A percentile compares a stretch with the other conserved stretches of the same genome.
These are phyloP conservation scores for Coniochaeta sp. DNA, from an alignment of 2,329 filamentous ascomycete species.

Conservation along the genomic window DNA sequence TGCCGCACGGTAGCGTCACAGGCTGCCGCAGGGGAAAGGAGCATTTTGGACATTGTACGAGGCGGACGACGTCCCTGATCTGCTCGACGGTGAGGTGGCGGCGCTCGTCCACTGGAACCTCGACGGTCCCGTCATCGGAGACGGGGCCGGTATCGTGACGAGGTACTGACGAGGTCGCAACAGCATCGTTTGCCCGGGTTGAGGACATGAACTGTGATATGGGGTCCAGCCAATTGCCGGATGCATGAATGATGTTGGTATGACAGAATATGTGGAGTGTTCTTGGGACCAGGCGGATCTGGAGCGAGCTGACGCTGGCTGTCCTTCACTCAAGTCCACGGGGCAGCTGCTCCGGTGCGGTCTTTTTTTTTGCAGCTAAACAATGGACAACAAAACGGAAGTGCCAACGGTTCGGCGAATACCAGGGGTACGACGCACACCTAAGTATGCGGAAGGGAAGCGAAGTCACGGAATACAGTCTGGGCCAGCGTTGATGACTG, in stretches of 20 bases:
- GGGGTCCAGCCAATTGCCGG: conserved; percentile 1
- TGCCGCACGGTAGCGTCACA: conserved; percentile 74
- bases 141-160: conserved; percentile 7
- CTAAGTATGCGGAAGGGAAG: neutral
- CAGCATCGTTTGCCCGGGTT: conserved; percentile 1
- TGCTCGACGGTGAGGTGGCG: conserved; percentile 30
- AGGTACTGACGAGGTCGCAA: neutral
- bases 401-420: neutral
- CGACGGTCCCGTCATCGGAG: conserved; percentile 10
- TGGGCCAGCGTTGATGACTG: neutral
- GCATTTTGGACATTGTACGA: conserved; percentile 74
- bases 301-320: neutral
- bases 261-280: neutral
- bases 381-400: neutral
- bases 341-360: neutral
- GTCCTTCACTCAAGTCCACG: neutral
- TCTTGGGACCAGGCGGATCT: neutral
- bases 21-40: conserved; percentile 60
- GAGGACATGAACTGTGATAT: conserved; percentile 2
- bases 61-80: conserved; percentile 58
- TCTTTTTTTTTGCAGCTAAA: neutral
- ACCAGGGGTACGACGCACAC: neutral
- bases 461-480: neutral
- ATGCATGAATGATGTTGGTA: neutral
- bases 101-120: conserved; percentile 8